Evolutionary conservation across 2,329 filamentous ascomycete species (phyloP).

Genomic region (Ceratocystis variospora): DNA sequence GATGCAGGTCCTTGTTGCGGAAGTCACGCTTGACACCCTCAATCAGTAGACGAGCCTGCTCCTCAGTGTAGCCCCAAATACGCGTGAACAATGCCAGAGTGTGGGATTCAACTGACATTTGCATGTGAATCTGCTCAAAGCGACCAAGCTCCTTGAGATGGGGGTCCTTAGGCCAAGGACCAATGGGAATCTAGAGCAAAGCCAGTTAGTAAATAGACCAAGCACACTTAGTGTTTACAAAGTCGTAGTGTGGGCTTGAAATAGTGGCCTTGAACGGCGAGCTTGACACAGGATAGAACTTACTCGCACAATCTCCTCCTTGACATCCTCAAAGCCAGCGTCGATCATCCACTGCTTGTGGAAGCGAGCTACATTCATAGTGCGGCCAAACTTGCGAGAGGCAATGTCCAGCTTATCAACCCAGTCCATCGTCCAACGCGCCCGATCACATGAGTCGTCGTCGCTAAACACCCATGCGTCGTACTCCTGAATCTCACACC

Average conservation of each 20-base stretch:
- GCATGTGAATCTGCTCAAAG: constrained; percentile 30
- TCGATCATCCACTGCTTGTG: constrained; percentile 30
- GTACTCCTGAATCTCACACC: constrained; percentile 31
- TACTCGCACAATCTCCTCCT: constrained; percentile 25
- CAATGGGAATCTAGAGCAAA: constrained; percentile 28
- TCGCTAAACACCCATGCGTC: constrained; percentile 30
- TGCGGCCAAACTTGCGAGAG: constrained; percentile 29
- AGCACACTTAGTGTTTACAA: no score
- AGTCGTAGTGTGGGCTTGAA: not conserved
- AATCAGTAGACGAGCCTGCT: constrained; percentile 31
- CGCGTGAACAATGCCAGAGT: constrained; percentile 30
- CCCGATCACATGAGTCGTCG: constrained; percentile 28
- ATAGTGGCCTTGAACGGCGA: no score
- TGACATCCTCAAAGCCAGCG: constrained; percentile 29
- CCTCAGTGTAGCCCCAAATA: constrained; percentile 28
- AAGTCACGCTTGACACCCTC: constrained; percentile 31
- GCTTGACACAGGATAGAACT: constrained; percentile 11
- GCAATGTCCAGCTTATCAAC: constrained; percentile 27
- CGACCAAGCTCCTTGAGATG: constrained; percentile 28
- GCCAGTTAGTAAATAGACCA: not conserved
- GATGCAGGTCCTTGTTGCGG: constrained; percentile 25
- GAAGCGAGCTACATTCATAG: constrained; percentile 28
- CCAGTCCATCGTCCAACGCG: constrained; percentile 30
- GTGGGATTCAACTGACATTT: constrained; percentile 32
- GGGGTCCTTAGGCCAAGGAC: constrained; percentile 29